Evolutionary conservation across 768 basidiomycete species (phyloP).

Genomic region (Russula brevipes): DNA sequence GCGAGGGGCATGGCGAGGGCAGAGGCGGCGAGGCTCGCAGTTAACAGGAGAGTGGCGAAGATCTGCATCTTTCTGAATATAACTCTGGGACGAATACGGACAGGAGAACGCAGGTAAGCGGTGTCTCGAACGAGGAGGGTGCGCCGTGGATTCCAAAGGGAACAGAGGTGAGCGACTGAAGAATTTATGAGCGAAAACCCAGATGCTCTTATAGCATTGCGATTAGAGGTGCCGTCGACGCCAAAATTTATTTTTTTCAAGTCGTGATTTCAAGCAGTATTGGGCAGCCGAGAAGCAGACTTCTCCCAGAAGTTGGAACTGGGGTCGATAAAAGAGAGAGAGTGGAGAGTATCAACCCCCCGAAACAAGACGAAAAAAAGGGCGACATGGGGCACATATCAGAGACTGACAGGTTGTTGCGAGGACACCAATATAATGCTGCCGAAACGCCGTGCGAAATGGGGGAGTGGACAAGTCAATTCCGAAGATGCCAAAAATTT

Average conservation of each 20-base stretch:
- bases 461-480: no score
- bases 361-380: no score
- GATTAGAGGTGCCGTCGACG: neutral
- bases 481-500: no score
- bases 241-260: no score
- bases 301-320: no score
- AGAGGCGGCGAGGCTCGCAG: slow-evolving; percentile 36
- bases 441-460: no score
- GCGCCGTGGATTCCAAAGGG: slow-evolving; percentile 12
- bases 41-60: slow-evolving; percentile 40
- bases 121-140: slow-evolving; percentile 4
- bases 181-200: neutral
- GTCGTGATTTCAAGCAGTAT: neutral
- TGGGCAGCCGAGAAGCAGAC: no score
- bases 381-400: no score
- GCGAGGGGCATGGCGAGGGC: neutral
- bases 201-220: neutral
- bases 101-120: slow-evolving; percentile 22
- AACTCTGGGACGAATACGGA: neutral
- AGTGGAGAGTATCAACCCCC: no score
- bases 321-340: no score
- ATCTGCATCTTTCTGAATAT: slow-evolving; percentile 34
- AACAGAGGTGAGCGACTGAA: slow-evolving; percentile 17
- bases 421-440: no score
- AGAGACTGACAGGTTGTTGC: no score